A percentile compares a stretch with the other conserved stretches of the same genome.
Conservation (phyloP, 371 early-diverging fungal species). For the Lichtheimia ramosa region DNA sequence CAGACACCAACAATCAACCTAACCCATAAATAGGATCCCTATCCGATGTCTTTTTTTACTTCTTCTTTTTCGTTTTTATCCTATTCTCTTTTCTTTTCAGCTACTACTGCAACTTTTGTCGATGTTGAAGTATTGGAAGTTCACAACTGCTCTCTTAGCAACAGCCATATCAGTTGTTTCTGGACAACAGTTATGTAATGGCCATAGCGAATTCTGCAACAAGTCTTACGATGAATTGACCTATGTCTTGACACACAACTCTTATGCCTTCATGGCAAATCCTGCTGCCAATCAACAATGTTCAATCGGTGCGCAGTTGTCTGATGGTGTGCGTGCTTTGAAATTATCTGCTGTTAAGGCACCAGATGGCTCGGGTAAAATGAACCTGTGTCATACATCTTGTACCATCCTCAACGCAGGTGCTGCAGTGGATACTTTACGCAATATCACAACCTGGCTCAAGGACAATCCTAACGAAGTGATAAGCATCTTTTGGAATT, state of each 20-base stretch:
- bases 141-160: background rate
- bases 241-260: conserved; percentile 71
- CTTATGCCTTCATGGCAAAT: conserved; percentile 59
- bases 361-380: conserved; percentile 31
- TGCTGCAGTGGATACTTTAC: conserved; percentile 49
- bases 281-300: conserved; percentile 70
- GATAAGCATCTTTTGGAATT: conserved; percentile 73
- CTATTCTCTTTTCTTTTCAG: background rate
- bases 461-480: conserved; percentile 69
- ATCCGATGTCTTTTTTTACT: background rate
- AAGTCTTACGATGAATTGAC: conserved; percentile 58
- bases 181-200: conserved; percentile 65
- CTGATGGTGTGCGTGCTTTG: conserved; percentile 71
- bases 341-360: conserved; percentile 64
- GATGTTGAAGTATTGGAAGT: background rate
- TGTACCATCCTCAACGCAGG: conserved; percentile 67
- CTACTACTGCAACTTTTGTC: background rate
- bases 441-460: conserved; percentile 53
- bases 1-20: background rate
- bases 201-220: conserved; percentile 63
- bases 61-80: background rate
- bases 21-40: background rate
- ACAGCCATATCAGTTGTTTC: background rate
- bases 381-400: conserved; percentile 69
- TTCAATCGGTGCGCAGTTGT: conserved; percentile 59